Evolutionary conservation across 2,329 filamentous ascomycete species (phyloP).

Genomic region (Ophiostoma novo-ulmi): DNA sequence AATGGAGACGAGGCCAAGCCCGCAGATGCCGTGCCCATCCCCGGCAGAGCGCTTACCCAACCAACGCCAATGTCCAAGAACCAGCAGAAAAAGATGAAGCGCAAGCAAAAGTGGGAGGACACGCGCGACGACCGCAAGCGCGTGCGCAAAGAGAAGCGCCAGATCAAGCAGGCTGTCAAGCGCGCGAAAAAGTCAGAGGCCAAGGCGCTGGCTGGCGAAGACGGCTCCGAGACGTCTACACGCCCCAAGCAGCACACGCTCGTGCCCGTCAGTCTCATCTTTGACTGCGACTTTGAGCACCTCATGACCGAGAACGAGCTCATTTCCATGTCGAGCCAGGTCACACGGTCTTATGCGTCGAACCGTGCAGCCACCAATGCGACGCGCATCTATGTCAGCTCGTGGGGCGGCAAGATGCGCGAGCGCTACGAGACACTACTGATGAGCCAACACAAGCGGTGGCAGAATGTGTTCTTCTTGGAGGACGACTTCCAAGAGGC

Average conservation of each 20-base stretch:
- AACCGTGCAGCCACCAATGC: slow-evolving; percentile 66
- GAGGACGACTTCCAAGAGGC: slow-evolving; percentile 69
- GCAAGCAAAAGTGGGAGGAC: slow-evolving; percentile 70
- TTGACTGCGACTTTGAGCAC: slow-evolving; percentile 89
- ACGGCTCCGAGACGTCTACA: slow-evolving; percentile 29
- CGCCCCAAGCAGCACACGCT: slow-evolving; percentile 28
- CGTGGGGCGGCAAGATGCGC: slow-evolving; percentile 69
- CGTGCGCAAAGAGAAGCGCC: slow-evolving; percentile 52
- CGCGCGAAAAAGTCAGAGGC: slow-evolving; percentile 46
- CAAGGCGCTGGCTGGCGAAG: slow-evolving; percentile 36
- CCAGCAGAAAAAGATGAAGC: slow-evolving; percentile 74
- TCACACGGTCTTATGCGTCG: slow-evolving; percentile 85
- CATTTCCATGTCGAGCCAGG: slow-evolving; percentile 74
- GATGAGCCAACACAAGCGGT: slow-evolving; percentile 63
- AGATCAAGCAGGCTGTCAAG: slow-evolving; percentile 44
- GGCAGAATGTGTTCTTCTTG: slow-evolving; percentile 72
- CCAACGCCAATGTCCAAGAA: slow-evolving; percentile 60
- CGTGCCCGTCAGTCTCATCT: slow-evolving; percentile 69
- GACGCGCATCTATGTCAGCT: slow-evolving; percentile 69
- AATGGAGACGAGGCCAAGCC: neutral
- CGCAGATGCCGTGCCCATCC: slow-evolving; percentile 14
- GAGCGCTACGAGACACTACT: slow-evolving; percentile 71
- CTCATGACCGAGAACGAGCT: slow-evolving; percentile 85
- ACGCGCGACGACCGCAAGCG: slow-evolving; percentile 55
- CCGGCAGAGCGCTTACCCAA: slow-evolving; percentile 36